Base-by-base conservation (phyloP, 2,329 filamentous ascomycete species). In the Diaporthe eres region DNA sequence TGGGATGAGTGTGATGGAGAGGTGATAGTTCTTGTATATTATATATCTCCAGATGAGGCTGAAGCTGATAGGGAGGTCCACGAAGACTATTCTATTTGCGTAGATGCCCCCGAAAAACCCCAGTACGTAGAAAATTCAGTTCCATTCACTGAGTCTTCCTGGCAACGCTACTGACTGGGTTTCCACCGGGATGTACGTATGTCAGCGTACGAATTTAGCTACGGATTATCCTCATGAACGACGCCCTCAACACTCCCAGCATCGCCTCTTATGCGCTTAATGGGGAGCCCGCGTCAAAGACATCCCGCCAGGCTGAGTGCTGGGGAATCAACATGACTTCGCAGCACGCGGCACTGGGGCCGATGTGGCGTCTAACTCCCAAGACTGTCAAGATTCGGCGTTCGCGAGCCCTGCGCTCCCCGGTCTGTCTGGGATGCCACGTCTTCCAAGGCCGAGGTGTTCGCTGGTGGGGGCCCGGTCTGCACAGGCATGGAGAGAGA, bases 361-460 rank as follows among this genome's bases (percentile, higher is more conserved):
- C 44, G 63, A 68, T 68, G 63, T 51, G 63, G 63, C 63, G 44
- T 25, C 63, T 2, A 34, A 22, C 47, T 39, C 63, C 31, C 47
- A 53, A 19, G 22, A 13, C 22, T 39, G 47, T 39, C 6, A 25
- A 39, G 7, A n/a, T 53, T 68, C 63, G 63, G 63, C 63, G 47
- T 68, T 53, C 13, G 47, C 63, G 63, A 68, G 31, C n/a, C 22
- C 13, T 68, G 44, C 28, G 44, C 31, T 53, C 17, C 63, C 63
- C 7, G 47, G 63, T 51, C 31, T 10, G 63, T 22, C 63, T 53
- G 63, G 47, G 63, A 68, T 53, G n/a, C 47, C 63, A 68, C 44
- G 63, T 28, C 47, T 51, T 68, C 63, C 47, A 39, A 3, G 44
- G 47, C 63, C 47, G 63, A 68, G 47, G 63, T 53, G 63, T 15